These are phyloP conservation scores for Boechera stricta DNA, from an alignment of 345 rosid species.

Conservation along the genomic window DNA sequence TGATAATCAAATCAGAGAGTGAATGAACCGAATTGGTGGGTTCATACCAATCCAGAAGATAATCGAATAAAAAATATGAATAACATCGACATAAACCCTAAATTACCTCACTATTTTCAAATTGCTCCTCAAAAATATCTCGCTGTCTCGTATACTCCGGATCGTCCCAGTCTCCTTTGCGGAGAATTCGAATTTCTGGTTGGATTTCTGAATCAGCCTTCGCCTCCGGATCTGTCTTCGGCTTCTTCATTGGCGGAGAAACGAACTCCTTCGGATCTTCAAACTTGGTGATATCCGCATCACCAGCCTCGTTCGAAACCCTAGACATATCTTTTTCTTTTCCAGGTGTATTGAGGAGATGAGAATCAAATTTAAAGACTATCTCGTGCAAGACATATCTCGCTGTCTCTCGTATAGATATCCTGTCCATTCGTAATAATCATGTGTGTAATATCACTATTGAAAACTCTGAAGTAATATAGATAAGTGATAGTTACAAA, in stretches of 20 bases:
- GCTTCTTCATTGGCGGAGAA: constrained; percentile 1
- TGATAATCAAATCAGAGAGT: too few species aligned
- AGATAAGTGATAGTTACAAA: too few species aligned
- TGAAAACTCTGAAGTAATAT: too few species aligned
- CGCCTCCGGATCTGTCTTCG: not conserved
- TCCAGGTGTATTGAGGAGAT: not conserved
- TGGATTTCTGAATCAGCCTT: too few species aligned
- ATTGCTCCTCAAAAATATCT: not conserved
- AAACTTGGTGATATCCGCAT: not conserved
- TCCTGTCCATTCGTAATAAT: too few species aligned
- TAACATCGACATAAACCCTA: not conserved
- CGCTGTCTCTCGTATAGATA: too few species aligned
- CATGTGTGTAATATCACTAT: too few species aligned
- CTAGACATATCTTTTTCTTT: not conserved
- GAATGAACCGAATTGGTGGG: not conserved
- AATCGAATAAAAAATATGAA: too few species aligned
- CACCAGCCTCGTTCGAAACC: not conserved
- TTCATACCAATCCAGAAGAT: not conserved
- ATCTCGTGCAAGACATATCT: too few species aligned
- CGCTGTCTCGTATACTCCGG: not conserved
- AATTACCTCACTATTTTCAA: not conserved
- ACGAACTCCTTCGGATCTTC: not conserved
- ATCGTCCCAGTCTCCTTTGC: not conserved
- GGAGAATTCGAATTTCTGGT: not conserved
- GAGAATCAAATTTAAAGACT: too few species aligned